Percentiles rank a stretch among this genome's conserved stretches.
These are phyloP conservation scores for Nicotiana noctiflora DNA, from an alignment of 257 asterid species.

Conservation along the genomic window DNA sequence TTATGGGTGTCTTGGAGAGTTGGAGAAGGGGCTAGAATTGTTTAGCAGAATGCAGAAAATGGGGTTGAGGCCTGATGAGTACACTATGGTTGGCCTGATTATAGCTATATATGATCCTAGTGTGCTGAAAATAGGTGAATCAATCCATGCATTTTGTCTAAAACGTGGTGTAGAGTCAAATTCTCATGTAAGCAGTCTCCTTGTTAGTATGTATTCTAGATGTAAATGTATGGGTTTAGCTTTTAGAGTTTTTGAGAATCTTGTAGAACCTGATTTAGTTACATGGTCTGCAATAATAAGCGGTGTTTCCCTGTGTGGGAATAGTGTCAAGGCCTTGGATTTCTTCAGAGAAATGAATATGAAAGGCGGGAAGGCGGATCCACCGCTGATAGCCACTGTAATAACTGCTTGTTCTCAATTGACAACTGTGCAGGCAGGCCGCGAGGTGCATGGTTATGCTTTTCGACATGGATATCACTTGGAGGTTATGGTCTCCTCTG, in stretches of 20 bases:
- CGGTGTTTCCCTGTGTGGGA: conserved; percentile 47
- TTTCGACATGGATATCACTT: conserved; percentile 35
- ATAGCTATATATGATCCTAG: conserved; percentile 23
- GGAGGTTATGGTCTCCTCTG: conserved; percentile 54
- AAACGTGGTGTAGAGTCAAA: conserved; percentile 47
- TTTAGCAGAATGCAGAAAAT: conserved; percentile 37
- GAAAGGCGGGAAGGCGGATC: conserved; percentile 37
- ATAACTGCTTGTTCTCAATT: conserved; percentile 49
- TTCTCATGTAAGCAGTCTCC: conserved; percentile 54
- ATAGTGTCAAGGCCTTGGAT: conserved; percentile 35
- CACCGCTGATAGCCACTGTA: conserved; percentile 41
- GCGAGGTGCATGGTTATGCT: conserved; percentile 69
- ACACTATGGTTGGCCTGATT: conserved; percentile 59
- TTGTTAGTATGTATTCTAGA: conserved; percentile 60
- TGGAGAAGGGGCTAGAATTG: conserved; percentile 33
- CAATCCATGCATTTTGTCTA: conserved; percentile 47
- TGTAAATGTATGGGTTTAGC: conserved; percentile 46
- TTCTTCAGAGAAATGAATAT: conserved; percentile 39
- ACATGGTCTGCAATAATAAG: conserved; percentile 75
- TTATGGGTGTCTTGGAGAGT: conserved; percentile 45
- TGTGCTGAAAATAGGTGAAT: conserved; percentile 31
- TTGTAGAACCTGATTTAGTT: conserved; percentile 57
- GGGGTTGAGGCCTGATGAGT: conserved; percentile 61
- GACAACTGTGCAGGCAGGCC: conserved; percentile 46
- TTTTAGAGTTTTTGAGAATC: conserved; percentile 26